Conservation (phyloP, 2,329 filamentous ascomycete species). For the Biscogniauxia marginata region DNA sequence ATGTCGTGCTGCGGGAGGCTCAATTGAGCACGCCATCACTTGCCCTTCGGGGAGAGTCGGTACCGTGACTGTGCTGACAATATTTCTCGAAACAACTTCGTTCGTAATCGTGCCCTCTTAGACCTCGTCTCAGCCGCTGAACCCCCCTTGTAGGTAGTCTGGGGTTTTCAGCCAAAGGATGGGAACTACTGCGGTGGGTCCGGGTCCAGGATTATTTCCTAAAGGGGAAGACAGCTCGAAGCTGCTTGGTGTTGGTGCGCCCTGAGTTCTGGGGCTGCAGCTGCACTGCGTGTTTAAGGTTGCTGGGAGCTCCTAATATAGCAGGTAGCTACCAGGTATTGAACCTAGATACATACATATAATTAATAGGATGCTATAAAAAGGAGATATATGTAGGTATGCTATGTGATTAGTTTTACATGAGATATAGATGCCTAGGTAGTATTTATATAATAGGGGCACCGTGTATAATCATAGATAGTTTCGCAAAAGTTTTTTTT, state of each 20-base stretch:
- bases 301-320: background rate
- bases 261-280: background rate
- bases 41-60: background rate
- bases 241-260: background rate
- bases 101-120: background rate
- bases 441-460: background rate
- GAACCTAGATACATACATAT: no score
- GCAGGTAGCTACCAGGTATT: no score
- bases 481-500: background rate
- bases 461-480: background rate
- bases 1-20: background rate
- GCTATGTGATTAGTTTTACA: no score
- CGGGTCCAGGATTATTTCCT: background rate
- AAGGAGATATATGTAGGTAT: background rate
- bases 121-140: background rate
- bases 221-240: background rate
- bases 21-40: background rate
- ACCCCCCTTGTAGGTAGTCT: background rate
- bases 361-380: no score
- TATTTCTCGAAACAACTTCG: background rate
- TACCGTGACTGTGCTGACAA: no score
- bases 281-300: background rate
- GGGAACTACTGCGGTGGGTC: background rate
- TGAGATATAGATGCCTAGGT: background rate
- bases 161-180: background rate